phyloP scores from a whole-genome alignment of 495 filamentous ascomycete genomes.

The Lasiosphaeria miniovina region DNA sequence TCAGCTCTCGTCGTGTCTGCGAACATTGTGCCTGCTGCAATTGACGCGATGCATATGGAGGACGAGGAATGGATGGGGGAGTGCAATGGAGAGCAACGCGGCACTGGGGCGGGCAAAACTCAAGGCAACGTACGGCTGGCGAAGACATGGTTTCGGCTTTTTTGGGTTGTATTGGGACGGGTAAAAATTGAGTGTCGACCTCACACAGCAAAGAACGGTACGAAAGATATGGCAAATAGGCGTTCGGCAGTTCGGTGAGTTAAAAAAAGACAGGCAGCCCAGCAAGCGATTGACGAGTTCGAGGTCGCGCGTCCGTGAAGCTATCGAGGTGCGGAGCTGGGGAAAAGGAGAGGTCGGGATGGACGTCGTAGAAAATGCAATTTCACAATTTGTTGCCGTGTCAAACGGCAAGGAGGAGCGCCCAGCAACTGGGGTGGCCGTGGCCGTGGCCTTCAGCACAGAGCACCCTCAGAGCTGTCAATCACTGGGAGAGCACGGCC shows the following conservation, averaged over 20 bases:
- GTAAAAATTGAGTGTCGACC: slow-evolving; percentile 25
- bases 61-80: background rate
- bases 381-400: slow-evolving; percentile 41
- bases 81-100: background rate
- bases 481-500: slow-evolving; percentile 19
- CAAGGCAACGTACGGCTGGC: slow-evolving; percentile 34
- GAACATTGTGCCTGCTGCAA: slow-evolving; percentile 9
- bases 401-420: slow-evolving; percentile 24
- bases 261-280: slow-evolving; percentile 17
- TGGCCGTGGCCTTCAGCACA: slow-evolving; percentile 19
- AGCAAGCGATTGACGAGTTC: slow-evolving; percentile 10
- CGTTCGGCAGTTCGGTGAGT: slow-evolving; percentile 24
- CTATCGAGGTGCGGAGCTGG: slow-evolving; percentile 25
- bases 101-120: slow-evolving; percentile 3
- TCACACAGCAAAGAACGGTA: slow-evolving; percentile 14
- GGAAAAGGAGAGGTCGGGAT: slow-evolving; percentile 34
- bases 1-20: slow-evolving; percentile 30
- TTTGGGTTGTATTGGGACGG: slow-evolving; percentile 16
- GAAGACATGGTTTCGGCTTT: slow-evolving; percentile 34
- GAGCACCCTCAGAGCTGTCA: slow-evolving; percentile 23
- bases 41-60: slow-evolving; percentile 13
- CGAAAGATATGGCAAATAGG: slow-evolving; percentile 22
- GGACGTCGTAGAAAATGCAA: slow-evolving; percentile 35
- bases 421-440: slow-evolving; percentile 7
- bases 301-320: slow-evolving; percentile 18